Evolutionary conservation across 345 rosid species (phyloP).

Genomic region (Arabidopsis arenosa): DNA sequence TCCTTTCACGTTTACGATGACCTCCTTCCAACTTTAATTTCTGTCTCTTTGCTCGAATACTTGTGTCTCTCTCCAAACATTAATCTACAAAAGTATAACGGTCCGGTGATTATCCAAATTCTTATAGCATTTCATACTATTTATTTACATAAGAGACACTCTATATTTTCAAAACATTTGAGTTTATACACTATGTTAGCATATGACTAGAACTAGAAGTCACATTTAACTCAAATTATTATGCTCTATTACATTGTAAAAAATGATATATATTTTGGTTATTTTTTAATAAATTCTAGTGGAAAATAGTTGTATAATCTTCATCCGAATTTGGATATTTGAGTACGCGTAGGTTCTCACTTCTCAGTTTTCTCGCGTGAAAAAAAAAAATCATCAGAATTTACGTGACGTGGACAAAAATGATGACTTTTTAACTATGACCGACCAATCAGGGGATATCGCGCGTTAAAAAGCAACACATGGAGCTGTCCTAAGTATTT

Average conservation of each 20-base stretch:
- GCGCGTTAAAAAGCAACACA: slow-evolving; percentile 18
- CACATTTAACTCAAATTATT: too few relatives aligned
- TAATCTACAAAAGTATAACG: not conserved
- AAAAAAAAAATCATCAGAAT: slow-evolving; percentile 1
- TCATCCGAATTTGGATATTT: not conserved
- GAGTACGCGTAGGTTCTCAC: not conserved
- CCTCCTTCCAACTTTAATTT: not conserved
- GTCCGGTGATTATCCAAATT: not conserved
- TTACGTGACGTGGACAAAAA: slow-evolving; percentile 37
- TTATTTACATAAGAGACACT: not conserved
- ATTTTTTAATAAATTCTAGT: too few relatives aligned
- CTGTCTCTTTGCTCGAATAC: not conserved
- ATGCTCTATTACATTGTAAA: too few relatives aligned
- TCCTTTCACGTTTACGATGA: slow-evolving; percentile 10
- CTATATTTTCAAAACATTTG: not conserved
- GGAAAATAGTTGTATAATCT: too few relatives aligned
- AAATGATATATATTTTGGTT: too few relatives aligned
- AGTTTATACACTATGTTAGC: too few relatives aligned
- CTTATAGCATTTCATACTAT: too few relatives aligned
- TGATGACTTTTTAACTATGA: slow-evolving; percentile 18
- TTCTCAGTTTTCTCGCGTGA: slow-evolving; percentile 20
- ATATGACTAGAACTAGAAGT: too few relatives aligned
- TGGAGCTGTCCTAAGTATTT: slow-evolving; percentile 3
- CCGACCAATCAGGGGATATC: slow-evolving; percentile 29
- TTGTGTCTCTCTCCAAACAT: too few relatives aligned